phyloP scores from a whole-genome alignment of 805 yeast species.

The Monosporozyma yasuniensis region DNA sequence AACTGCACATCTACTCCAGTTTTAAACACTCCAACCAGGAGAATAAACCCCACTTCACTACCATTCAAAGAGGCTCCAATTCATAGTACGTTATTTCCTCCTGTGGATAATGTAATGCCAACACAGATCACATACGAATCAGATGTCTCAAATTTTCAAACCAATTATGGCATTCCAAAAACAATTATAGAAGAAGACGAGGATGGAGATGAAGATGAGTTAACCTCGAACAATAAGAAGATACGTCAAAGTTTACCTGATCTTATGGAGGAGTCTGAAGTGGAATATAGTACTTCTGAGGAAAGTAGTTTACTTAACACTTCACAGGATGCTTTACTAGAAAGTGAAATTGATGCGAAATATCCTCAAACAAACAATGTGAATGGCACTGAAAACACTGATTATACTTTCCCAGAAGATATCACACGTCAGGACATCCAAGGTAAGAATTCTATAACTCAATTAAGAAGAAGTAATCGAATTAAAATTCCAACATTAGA shows the following conservation, averaged over 20 bases:
- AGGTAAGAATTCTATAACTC: conserved; percentile 11
- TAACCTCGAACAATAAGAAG: not conserved
- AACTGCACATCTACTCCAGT: not conserved
- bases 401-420: conserved; percentile 14
- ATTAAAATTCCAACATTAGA: conserved; percentile 64
- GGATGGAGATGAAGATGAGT: not conserved
- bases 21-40: not conserved
- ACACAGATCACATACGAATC: not conserved
- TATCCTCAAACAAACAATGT: conserved; percentile 12
- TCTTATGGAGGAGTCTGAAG: conserved; percentile 70
- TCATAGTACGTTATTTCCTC: not conserved
- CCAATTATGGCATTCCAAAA: not conserved
- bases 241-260: conserved; percentile 39
- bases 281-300: conserved; percentile 21
- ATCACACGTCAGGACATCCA: not conserved
- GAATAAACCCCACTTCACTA: not conserved
- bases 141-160: not conserved
- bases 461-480: conserved; percentile 53
- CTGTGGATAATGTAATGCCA: not conserved
- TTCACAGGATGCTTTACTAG: conserved; percentile 23
- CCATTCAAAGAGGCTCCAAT: not conserved
- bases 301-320: conserved; percentile 17
- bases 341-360: conserved; percentile 19
- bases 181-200: not conserved
- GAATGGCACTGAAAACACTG: conserved; percentile 19